phyloP scores from a whole-genome alignment of 2,329 filamentous ascomycete genomes.

The Trichophaea hybrida region DNA sequence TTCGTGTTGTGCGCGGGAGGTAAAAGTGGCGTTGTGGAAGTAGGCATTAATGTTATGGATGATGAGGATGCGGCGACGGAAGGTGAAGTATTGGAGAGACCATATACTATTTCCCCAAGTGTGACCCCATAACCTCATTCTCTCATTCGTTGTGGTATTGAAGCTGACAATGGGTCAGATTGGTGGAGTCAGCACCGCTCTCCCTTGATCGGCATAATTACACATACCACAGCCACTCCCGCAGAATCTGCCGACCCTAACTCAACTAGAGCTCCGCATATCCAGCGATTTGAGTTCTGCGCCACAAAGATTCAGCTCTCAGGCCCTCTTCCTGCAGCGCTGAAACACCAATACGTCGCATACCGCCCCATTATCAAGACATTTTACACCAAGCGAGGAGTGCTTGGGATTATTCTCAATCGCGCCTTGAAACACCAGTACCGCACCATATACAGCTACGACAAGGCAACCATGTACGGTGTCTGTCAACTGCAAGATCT shows the following conservation, averaged over 20 bases:
- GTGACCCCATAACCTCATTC: neutral
- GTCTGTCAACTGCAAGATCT: constrained; percentile 52
- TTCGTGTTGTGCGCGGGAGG: constrained; percentile 51
- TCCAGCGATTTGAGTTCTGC: constrained; percentile 55
- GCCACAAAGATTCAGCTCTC: constrained; percentile 78
- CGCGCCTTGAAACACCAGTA: constrained; percentile 84
- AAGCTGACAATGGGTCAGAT: neutral
- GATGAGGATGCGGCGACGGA: constrained; percentile 33
- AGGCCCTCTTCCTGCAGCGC: constrained; percentile 61
- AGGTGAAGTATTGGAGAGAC: neutral
- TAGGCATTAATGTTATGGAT: constrained; percentile 46
- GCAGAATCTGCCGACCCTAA: neutral
- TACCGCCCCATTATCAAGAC: constrained; percentile 79
- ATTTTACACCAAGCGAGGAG: constrained; percentile 68
- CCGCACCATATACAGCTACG: constrained; percentile 74
- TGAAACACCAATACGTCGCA: constrained; percentile 89
- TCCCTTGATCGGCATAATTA: constrained; percentile 54
- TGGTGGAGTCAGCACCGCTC: constrained; percentile 16
- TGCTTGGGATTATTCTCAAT: constrained; percentile 68
- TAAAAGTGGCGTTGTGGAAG: constrained; percentile 44
- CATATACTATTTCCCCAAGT: neutral
- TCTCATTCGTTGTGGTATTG: neutral
- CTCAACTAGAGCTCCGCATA: neutral
- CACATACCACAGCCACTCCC: constrained; percentile 36
- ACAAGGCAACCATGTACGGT: constrained; percentile 59